Conservation (phyloP, 1,284 basidiomycete species). For the Bjerkandera adusta region DNA sequence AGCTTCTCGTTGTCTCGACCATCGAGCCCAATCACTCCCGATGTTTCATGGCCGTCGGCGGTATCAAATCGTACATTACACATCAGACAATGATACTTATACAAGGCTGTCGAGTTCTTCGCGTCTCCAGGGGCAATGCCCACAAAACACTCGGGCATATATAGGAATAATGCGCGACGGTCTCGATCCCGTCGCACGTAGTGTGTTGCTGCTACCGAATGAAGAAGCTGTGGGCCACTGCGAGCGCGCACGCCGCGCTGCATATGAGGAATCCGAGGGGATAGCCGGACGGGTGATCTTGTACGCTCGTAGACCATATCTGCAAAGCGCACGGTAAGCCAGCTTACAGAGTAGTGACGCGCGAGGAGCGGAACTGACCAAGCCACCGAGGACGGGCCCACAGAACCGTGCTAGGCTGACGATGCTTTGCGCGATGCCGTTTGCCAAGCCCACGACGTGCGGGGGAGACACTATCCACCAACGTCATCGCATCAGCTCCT, state of each 20-base stretch:
- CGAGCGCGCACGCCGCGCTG: constrained; percentile 54
- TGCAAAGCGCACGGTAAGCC: constrained; percentile 27
- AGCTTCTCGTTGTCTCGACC: no score
- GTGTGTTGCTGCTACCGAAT: constrained; percentile 57
- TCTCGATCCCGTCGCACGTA: no score
- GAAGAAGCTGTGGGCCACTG: constrained; percentile 69
- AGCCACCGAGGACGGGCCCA: constrained; percentile 77
- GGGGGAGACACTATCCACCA: constrained; percentile 79
- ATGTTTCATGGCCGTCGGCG: no score
- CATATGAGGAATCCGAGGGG: constrained; percentile 72
- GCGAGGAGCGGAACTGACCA: constrained; percentile 42
- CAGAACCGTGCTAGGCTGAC: constrained; percentile 78
- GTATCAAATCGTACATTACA: no score
- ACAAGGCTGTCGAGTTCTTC: no score
- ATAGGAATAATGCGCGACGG: no score
- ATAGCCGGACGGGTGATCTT: constrained; percentile 67
- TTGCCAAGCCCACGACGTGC: constrained; percentile 70
- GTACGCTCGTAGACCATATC: constrained; percentile 77
- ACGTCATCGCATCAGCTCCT: constrained; percentile 9
- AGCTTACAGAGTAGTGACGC: neutral
- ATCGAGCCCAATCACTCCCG: no score
- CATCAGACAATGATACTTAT: no score
- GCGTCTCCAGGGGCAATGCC: no score
- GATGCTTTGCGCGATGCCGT: constrained; percentile 81
- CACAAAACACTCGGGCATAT: no score